Evolutionary conservation across 441 rosid species (phyloP), one percentile per base, ranked within the genome.

Genomic region (Corymbia calophylla): DNA sequence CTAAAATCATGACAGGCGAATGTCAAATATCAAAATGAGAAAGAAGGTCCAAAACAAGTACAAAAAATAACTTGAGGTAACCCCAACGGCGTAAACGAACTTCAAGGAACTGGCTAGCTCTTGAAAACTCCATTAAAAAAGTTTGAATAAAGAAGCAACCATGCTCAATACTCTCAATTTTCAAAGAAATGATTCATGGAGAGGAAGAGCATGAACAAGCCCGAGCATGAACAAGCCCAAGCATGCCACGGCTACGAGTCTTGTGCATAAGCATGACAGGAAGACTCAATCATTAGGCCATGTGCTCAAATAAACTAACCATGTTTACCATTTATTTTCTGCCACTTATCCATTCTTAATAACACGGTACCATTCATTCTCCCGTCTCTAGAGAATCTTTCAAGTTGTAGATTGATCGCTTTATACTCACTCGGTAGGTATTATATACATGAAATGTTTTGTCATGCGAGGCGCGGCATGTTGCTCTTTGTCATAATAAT

Each of bases 231-330:
- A 17, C 77, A 68, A 68, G 77, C 77, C 44, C 17, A 23, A 77
- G 84, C 84, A 39, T 23, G 51, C 84, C 5, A 23, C 84, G 84
- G 44, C 51, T 23, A 44, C 84, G 84, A 77, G 51, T 12, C 51
- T 77, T n/a, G 84, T 47, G 84, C 84, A 39, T 3, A 77, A 77
- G 84, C n/a, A 21, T 1, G 84, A 23, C 51, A 25, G n/a, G 84
- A 39, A 44, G n/a, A 23, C 51, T 12, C 51, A 3, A 21, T 77
- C 84, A 77, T 77, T 21, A 77, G 51, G 84, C n/a, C 51, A 77
- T 77, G 84, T 77, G 84, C 84, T 77, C 84, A 39, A 21, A 21
- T 77, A 44, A 77, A 77, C 82, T 11, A 73, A 39, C 82, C 82
- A 9, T 21, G 49, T 73, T 73, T 73, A 39, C 82, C 47, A 31